A percentile compares a stretch with the other conserved stretches of the same genome.
These are phyloP conservation scores for Boletus reticulatus DNA, from an alignment of 768 basidiomycete species.

Conservation along the genomic window DNA sequence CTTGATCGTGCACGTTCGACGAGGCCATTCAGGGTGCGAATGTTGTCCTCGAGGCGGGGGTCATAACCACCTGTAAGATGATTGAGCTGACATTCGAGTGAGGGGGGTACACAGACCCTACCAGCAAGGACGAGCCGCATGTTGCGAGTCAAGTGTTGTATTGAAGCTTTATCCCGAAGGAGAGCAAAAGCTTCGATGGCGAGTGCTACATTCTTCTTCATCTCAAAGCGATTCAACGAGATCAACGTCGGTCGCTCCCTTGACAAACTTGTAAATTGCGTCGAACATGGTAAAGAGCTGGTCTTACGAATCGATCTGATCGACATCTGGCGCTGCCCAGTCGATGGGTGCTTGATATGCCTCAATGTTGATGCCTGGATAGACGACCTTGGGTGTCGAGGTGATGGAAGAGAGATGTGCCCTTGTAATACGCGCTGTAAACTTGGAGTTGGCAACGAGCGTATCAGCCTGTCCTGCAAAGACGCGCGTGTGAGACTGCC, in stretches of 20 bases:
- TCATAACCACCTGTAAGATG: constrained; percentile 78
- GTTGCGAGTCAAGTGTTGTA: constrained; percentile 23
- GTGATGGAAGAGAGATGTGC: constrained; percentile 70
- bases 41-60: constrained; percentile 81
- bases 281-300: background rate
- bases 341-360: constrained; percentile 57
- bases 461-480: constrained; percentile 79
- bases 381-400: constrained; percentile 72
- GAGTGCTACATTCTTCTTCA: constrained; percentile 86
- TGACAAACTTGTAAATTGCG: constrained; percentile 35
- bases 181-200: constrained; percentile 78
- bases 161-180: constrained; percentile 35
- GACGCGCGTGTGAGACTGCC: background rate
- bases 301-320: constrained; percentile 56
- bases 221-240: constrained; percentile 93
- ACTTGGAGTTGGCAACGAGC: constrained; percentile 88
- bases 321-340: constrained; percentile 47
- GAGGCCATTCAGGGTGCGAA: constrained; percentile 61
- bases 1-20: constrained; percentile 54
- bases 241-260: constrained; percentile 64
- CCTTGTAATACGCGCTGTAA: constrained; percentile 81
- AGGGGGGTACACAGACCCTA: constrained; percentile 24
- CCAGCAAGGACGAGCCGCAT: constrained; percentile 81
- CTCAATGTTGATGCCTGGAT: constrained; percentile 87
- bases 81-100: background rate